Conservation (phyloP, 768 basidiomycete genomes). For the Rhizopogon vesiculosus region DNA sequence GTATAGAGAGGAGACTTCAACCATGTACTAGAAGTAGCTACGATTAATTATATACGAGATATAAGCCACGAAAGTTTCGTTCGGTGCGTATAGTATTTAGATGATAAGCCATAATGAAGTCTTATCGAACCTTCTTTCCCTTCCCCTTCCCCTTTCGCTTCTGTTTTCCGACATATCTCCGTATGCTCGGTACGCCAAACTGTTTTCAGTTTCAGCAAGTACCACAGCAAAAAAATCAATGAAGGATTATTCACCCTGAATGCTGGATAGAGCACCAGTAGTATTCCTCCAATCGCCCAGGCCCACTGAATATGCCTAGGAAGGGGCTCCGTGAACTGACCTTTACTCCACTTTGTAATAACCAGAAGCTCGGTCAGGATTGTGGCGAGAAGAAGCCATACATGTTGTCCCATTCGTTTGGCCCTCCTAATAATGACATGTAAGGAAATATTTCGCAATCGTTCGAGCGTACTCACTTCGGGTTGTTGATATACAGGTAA, state of each 20-base stretch:
- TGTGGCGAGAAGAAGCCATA: conserved; percentile 85
- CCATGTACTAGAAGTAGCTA: background rate
- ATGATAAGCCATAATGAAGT: background rate
- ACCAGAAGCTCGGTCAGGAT: conserved; percentile 76
- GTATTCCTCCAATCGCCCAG: conserved; percentile 54
- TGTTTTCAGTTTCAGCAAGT: conserved; percentile 23
- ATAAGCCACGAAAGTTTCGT: too few species aligned
- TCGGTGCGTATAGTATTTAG: background rate
- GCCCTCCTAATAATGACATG: conserved; percentile 48
- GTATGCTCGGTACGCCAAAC: conserved; percentile 62
- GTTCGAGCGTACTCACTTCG: conserved; percentile 47
- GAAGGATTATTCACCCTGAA: conserved; percentile 46
- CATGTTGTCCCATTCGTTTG: conserved; percentile 87
- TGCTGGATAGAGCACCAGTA: conserved; percentile 66
- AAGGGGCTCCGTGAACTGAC: conserved; percentile 60
- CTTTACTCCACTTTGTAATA: conserved; percentile 79
- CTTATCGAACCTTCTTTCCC: conserved; percentile 25
- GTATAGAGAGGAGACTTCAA: background rate
- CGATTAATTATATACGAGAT: background rate
- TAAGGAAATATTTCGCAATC: background rate
- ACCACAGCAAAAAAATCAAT: background rate
- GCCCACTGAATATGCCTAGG: conserved; percentile 61
- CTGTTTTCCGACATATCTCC: conserved; percentile 44
- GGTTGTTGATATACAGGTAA: conserved; percentile 79
- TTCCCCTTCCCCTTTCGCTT: conserved; percentile 26